Evolutionary conservation across 164 flowering plant genomes (phyloP), one percentile per base, ranked within the genome.

Genomic region (Berberis vulgaris): DNA sequence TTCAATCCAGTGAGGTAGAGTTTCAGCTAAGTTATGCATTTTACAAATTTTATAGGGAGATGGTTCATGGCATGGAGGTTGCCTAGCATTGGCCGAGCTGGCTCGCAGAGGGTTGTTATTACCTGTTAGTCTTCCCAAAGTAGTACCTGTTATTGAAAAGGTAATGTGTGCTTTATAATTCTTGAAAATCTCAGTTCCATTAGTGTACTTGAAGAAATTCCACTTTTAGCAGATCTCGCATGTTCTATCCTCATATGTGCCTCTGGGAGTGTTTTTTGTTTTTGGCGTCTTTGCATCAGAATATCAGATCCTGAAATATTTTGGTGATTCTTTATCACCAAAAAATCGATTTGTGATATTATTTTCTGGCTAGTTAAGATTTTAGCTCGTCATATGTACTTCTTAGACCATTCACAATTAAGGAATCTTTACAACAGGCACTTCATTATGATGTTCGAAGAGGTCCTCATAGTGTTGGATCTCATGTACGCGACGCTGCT

Each of bases 41-140:
- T 60, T 59, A 11, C 61, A 41, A 59, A 26, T 26, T 64, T 76
- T 72, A 38, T 64, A 89, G 99, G 99, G 99, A 61, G 99, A 94
- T 86, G 95, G 99, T 70, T 94, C 99, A 63, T 94, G 99, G 97
- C 99, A 94, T 78, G 99, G 97, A 61, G 99, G 93, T 64, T 94
- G 97, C 82, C 81, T 94, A 61, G 99, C 99, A 26, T 76, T 94
- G 75, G 99, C 96, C 60, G 97, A 94, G 77, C 82, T 94, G 65
- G 95, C 95, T 67, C 91, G 99, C 44, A 82, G 99, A 78, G 99
- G 99, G 66, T 78, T 94, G 80, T 83, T 94, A 7, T 76, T 94
- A 71, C 99, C 97, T 59, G 62, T 68, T 63, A 85, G 89, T 75
- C 86, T 94, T 73, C 87, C 88, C 60, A 84, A 80, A 84, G 99